Base-by-base conservation (phyloP, 192 early-diverging fungal genomes). In the Fimicolochytrium jonesii region DNA sequence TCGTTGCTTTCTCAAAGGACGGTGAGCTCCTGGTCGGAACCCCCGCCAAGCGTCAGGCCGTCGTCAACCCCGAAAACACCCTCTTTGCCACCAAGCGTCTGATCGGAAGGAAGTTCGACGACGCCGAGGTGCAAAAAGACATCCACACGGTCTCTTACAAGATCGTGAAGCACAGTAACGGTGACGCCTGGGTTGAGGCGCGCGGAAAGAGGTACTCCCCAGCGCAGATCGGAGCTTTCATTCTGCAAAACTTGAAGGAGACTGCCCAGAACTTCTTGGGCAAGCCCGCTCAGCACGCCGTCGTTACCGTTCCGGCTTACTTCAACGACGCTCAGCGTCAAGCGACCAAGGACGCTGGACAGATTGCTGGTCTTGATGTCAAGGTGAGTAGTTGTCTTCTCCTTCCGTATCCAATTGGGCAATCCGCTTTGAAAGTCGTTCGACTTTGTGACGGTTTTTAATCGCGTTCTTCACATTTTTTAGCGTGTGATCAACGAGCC, bases 191-290 rank as follows among this genome's bases (percentile, higher is more conserved):
- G 94, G 86, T 99, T 11, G 91, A 95, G 73, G 86, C 92, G 13
- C 82, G 88, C 54, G 96, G 92, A 17, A 94, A 99, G 74, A 89
- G 80, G 72, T 99, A 97, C 85, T 91, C 88, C 56, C 96, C 96
- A 5, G 79, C 92, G 0, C 94, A 99, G 79, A 90, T 99, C 47
- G 94, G 94, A 66, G 96, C 85, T 29, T 97, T 94, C 71, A 83
- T 96, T n/a, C 83, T 97, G n/a, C 85, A 87, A 67, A 99, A 99
- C 80, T 94, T 99, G 94, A 97, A 96, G 85, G 96, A 99, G 68
- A 96, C 93, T 25, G 93, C 96, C 7, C 80, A 85, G 53, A 61
- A 61, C 20, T 83, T 79, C 72, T 59, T 95, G 36, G 88, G 90
- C 53, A 92, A 88, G 74, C 71, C 84, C 23, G 85, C 89, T 55